Conservation (phyloP, 257 asterid species). For the Prunella vulgaris region DNA sequence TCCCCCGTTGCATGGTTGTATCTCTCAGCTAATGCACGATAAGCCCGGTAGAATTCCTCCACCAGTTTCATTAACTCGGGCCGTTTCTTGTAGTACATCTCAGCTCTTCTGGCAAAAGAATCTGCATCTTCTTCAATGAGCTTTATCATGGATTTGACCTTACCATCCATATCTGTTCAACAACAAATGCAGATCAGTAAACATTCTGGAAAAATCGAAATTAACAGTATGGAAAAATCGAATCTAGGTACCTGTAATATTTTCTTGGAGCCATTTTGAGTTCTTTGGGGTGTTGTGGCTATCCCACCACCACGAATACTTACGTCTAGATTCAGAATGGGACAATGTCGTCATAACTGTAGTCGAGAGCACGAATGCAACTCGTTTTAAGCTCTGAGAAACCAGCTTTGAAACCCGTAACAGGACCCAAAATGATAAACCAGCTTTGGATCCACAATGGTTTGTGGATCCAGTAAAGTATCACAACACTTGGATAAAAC, state of each 20-base stretch:
- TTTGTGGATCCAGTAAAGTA: slow-evolving; percentile 15
- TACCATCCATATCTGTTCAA: slow-evolving; percentile 78
- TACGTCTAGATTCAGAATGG: slow-evolving; percentile 62
- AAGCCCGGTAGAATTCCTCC: slow-evolving; percentile 93
- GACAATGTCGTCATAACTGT: slow-evolving; percentile 68
- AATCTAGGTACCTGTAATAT: slow-evolving; percentile 38
- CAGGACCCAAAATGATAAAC: no score
- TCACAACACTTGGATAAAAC: not conserved
- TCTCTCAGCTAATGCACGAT: slow-evolving; percentile 87
- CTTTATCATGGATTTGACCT: slow-evolving; percentile 86
- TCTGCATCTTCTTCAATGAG: slow-evolving; percentile 96
- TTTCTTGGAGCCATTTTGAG: slow-evolving; percentile 63
- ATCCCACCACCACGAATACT: slow-evolving; percentile 75
- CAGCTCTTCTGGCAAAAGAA: slow-evolving; percentile 91
- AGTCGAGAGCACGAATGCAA: slow-evolving; percentile 35
- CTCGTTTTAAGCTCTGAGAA: slow-evolving; percentile 19
- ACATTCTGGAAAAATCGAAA: not conserved
- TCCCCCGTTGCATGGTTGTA: slow-evolving; percentile 87
- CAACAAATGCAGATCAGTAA: not conserved
- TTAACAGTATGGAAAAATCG: not conserved
- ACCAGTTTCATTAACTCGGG: slow-evolving; percentile 94
- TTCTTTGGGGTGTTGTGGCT: slow-evolving; percentile 60
- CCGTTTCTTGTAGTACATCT: slow-evolving; percentile 89
- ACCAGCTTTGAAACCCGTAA: slow-evolving; percentile 18
- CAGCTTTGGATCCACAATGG: slow-evolving; percentile 6